phyloP scores from a whole-genome alignment of 768 basidiomycete genomes.

The Leccinum disarticulatum region DNA sequence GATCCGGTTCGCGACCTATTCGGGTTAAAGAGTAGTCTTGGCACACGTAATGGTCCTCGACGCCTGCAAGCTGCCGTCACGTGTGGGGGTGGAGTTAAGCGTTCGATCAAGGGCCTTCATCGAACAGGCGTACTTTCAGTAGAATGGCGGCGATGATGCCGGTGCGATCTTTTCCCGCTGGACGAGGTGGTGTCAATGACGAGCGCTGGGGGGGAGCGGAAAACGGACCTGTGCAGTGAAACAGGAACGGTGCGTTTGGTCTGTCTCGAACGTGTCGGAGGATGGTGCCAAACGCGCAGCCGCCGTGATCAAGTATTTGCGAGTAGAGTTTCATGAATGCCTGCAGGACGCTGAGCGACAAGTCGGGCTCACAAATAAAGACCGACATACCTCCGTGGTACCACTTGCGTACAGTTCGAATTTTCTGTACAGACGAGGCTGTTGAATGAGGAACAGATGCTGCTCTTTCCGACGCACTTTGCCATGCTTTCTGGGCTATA shows the following conservation, averaged over 20 bases:
- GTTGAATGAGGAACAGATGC: neutral
- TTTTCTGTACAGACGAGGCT: slow-evolving; percentile 24
- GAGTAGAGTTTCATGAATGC: slow-evolving; percentile 80
- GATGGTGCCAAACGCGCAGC: slow-evolving; percentile 64
- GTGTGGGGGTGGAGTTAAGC: slow-evolving; percentile 3
- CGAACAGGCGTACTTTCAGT: slow-evolving; percentile 49
- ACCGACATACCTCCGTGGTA: slow-evolving; percentile 63
- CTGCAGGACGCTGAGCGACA: slow-evolving; percentile 35
- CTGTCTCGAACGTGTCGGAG: slow-evolving; percentile 72
- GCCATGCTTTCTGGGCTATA: slow-evolving; percentile 86
- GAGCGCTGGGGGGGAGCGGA: neutral
- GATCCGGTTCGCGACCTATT: slow-evolving; percentile 76
- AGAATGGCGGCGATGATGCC: slow-evolving; percentile 73
- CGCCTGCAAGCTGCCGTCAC: slow-evolving; percentile 62
- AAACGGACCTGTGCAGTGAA: slow-evolving; percentile 70
- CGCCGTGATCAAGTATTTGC: slow-evolving; percentile 77
- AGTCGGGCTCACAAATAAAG: neutral
- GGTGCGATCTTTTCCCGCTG: slow-evolving; percentile 82
- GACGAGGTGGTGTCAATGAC: neutral
- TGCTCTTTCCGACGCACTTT: slow-evolving; percentile 57
- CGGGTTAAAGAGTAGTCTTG: slow-evolving; percentile 77
- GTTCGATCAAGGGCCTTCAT: neutral
- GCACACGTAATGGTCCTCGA: slow-evolving; percentile 61
- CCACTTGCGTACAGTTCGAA: slow-evolving; percentile 74
- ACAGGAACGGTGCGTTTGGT: slow-evolving; percentile 62